phyloP scores from a whole-genome alignment of 345 rosid species.

The Punica granatum region DNA sequence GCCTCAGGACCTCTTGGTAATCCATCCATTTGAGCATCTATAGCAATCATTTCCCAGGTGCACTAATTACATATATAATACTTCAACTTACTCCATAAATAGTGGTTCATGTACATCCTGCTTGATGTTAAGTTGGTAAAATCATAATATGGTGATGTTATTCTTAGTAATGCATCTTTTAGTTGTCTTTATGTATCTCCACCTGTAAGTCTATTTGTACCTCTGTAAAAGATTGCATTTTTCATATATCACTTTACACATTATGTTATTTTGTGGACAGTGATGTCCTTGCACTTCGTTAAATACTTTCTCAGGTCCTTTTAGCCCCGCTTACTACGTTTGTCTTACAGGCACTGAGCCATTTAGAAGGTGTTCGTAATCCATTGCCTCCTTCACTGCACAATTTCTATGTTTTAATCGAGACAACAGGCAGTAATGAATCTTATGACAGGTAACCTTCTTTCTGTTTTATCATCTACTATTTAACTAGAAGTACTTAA shows the following conservation, averaged over 20 bases:
- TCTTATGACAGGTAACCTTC: constrained; percentile 49
- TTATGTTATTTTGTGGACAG: neutral
- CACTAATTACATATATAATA: no score
- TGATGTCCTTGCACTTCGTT: neutral
- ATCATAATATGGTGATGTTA: neutral
- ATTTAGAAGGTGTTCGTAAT: constrained; percentile 82
- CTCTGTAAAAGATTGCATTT: no score
- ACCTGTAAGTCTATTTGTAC: neutral
- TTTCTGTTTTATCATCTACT: neutral
- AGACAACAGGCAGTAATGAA: constrained; percentile 80
- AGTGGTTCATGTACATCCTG: neutral
- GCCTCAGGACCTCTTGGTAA: no score
- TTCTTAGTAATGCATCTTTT: neutral
- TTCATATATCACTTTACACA: no score
- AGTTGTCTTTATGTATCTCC: neutral
- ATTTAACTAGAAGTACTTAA: neutral
- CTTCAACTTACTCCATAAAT: neutral
- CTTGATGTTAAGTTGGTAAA: neutral
- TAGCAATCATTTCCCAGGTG: neutral
- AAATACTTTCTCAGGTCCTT: neutral
- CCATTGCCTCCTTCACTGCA: constrained; percentile 62
- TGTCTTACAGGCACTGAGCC: constrained; percentile 52
- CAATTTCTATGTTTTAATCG: constrained; percentile 82
- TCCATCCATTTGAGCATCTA: neutral
- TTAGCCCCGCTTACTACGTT: neutral